Conservation (phyloP, 208 protist genomes). For the Leishmania turanica region DNA sequence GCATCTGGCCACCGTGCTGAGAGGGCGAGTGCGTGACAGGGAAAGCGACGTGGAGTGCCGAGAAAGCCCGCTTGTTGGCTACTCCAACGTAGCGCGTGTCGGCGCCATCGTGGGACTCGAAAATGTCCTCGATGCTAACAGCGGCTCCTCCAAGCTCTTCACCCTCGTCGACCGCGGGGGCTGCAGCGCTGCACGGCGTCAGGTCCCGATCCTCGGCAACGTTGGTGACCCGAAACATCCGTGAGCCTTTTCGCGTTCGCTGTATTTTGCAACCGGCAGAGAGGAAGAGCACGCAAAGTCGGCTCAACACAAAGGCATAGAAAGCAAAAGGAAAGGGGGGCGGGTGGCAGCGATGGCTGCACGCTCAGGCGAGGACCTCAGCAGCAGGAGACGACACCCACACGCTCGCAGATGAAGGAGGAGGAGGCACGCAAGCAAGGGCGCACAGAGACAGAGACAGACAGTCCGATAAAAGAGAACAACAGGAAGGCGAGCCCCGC, state of each 20-base stretch:
- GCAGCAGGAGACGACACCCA: background rate
- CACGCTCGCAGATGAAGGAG: background rate
- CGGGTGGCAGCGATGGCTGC: background rate
- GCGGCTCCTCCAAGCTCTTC: background rate
- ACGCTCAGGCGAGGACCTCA: background rate
- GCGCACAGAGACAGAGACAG: background rate
- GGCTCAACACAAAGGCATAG: background rate
- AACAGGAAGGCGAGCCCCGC: background rate
- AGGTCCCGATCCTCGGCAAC: background rate
- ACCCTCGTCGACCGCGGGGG: constrained; percentile 1
- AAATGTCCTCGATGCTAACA: background rate
- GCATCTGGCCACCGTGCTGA: background rate
- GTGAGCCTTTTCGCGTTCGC: background rate
- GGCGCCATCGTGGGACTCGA: constrained; percentile 4
- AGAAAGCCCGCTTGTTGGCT: constrained; percentile 25
- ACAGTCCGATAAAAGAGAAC: background rate
- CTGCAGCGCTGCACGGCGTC: background rate
- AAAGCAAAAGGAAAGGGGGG: constrained; percentile 2
- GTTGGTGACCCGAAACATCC: constrained; percentile 1
- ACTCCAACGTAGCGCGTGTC: constrained; percentile 31
- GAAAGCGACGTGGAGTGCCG: constrained; percentile 7
- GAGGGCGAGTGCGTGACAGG: background rate
- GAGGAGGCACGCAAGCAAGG: background rate
- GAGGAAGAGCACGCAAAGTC: background rate
- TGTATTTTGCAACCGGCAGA: background rate